phyloP scores from a whole-genome alignment of 352 stramenopile genomes.

The Globisporangium camurandrum region DNA sequence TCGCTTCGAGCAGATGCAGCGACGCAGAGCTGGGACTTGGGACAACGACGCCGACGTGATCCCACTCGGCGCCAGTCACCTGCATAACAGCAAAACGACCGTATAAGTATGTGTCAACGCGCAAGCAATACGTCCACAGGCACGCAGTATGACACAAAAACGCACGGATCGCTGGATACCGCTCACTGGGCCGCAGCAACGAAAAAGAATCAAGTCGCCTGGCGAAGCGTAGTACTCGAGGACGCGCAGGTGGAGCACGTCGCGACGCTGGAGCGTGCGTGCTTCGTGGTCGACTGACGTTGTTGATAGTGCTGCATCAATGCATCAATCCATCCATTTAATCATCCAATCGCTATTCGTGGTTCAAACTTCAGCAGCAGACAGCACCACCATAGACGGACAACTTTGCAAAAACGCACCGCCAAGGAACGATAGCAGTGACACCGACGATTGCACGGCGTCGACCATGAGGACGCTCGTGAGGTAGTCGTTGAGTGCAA shows the following conservation, averaged over 20 bases:
- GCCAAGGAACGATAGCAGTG: constrained; percentile 49
- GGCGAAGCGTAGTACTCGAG: constrained; percentile 39
- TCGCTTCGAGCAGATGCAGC: constrained; percentile 52
- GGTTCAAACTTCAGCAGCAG: too few species aligned
- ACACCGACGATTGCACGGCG: constrained; percentile 22
- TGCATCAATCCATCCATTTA: too few species aligned
- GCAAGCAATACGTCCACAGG: background rate
- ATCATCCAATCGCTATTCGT: too few species aligned
- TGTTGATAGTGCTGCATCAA: constrained; percentile 22
- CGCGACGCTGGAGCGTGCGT: constrained; percentile 17
- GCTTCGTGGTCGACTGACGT: constrained; percentile 23
- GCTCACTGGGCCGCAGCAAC: constrained; percentile 36
- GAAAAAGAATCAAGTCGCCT: constrained; percentile 57
- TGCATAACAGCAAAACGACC: background rate
- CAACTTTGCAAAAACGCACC: constrained; percentile 25
- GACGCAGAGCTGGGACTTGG: constrained; percentile 8
- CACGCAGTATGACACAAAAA: background rate
- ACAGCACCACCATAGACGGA: background rate
- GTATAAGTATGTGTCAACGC: background rate
- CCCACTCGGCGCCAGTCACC: constrained; percentile 58
- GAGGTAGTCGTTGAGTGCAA: constrained; percentile 41
- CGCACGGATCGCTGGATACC: constrained; percentile 38
- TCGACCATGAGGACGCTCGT: constrained; percentile 38
- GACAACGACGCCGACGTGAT: constrained; percentile 53
- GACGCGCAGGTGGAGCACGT: constrained; percentile 58